phyloP scores from a whole-genome alignment of 768 basidiomycete genomes.

The Phanerochaete carnosa region DNA sequence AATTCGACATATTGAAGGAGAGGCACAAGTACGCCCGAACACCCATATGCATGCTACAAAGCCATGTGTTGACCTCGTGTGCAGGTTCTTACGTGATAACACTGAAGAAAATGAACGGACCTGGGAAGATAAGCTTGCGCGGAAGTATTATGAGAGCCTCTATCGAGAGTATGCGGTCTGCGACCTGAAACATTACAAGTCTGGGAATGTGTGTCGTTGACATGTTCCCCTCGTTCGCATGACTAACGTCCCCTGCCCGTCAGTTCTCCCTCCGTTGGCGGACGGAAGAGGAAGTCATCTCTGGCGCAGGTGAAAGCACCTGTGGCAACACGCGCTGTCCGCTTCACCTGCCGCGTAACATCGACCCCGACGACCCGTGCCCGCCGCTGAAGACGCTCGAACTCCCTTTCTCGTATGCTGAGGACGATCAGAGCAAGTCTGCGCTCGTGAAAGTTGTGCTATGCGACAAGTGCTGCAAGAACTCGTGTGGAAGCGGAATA shows the following conservation, averaged over 20 bases:
- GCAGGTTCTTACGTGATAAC: constrained; percentile 74
- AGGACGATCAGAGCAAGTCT: constrained; percentile 69
- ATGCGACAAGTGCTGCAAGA: constrained; percentile 74
- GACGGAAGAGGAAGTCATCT: constrained; percentile 86
- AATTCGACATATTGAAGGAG: constrained; percentile 75
- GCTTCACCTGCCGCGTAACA: constrained; percentile 38
- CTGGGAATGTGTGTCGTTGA: constrained; percentile 63
- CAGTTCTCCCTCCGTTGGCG: constrained; percentile 93
- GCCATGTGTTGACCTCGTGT: neutral
- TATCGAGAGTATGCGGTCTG: constrained; percentile 92
- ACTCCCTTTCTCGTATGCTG: constrained; percentile 85
- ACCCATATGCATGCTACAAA: neutral
- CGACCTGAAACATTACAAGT: constrained; percentile 95
- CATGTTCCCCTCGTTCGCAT: neutral
- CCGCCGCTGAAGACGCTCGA: constrained; percentile 69
- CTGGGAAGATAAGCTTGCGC: constrained; percentile 86
- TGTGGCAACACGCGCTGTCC: constrained; percentile 89
- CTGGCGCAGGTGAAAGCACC: constrained; percentile 79
- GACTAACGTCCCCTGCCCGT: neutral
- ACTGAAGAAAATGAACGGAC: constrained; percentile 31
- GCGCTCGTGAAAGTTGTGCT: constrained; percentile 91
- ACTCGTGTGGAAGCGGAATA: constrained; percentile 80
- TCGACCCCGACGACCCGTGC: constrained; percentile 15
- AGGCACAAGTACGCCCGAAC: constrained; percentile 55
- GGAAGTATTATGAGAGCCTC: constrained; percentile 85